phyloP scores from a whole-genome alignment of 1,139 yeast species.

The Geotrichum restrictum region DNA sequence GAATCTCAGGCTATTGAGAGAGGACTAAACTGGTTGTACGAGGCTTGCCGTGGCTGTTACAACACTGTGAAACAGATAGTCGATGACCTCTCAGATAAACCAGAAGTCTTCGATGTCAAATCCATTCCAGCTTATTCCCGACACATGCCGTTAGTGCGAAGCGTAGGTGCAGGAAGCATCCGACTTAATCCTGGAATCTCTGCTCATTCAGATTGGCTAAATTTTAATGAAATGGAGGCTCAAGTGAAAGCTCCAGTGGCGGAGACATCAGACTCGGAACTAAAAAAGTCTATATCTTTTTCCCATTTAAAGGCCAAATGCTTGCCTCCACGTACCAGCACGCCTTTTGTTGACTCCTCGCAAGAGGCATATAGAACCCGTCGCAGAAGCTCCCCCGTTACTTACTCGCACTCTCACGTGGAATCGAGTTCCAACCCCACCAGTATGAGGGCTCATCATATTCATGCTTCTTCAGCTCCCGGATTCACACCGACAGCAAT shows the following conservation, averaged over 20 bases:
- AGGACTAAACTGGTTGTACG: not conserved
- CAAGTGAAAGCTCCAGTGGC: not conserved
- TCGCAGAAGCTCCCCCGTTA: no score
- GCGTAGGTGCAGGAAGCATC: not conserved
- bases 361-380: no score
- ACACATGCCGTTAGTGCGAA: constrained; percentile 2
- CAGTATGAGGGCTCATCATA: no score
- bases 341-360: no score
- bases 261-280: no score
- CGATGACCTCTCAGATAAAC: not conserved
- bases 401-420: no score
- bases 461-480: no score
- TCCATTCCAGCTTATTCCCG: not conserved
- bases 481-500: no score
- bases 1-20: not conserved
- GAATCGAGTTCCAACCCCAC: no score
- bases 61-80: not conserved
- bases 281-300: no score
- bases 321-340: no score
- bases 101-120: constrained; percentile 1
- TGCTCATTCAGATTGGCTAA: not conserved
- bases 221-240: not conserved
- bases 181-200: not conserved
- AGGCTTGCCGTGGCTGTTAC: not conserved
- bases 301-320: no score